These are phyloP conservation scores for Malus hybrid DNA, from an alignment of 331 rosid genomes.

Conservation along the genomic window DNA sequence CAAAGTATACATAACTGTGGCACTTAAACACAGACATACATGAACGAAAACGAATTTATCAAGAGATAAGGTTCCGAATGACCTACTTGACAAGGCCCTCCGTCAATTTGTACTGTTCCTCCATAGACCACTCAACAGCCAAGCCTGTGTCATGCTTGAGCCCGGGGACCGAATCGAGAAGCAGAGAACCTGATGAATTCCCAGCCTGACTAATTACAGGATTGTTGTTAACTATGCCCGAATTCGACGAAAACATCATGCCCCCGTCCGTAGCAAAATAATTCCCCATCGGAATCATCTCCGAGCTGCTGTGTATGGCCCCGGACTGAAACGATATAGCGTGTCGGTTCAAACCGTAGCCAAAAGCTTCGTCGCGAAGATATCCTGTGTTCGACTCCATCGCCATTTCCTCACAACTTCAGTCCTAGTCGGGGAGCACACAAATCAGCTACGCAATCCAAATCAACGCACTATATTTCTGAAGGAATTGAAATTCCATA, in stretches of 20 bases:
- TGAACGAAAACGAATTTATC: background rate
- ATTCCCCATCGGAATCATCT: constrained; percentile 72
- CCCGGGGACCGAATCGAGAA: constrained; percentile 51
- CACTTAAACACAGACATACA: background rate
- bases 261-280: constrained; percentile 52
- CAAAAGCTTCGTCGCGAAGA: constrained; percentile 40
- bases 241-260: constrained; percentile 63
- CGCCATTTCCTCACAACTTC: constrained; percentile 37
- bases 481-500: constrained; percentile 1
- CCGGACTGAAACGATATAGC: constrained; percentile 87
- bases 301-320: constrained; percentile 64
- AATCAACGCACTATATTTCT: background rate
- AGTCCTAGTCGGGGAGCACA: constrained; percentile 14
- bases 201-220: constrained; percentile 55
- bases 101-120: constrained; percentile 82
- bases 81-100: constrained; percentile 78
- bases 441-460: constrained; percentile 19
- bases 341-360: constrained; percentile 55
- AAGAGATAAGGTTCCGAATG: constrained; percentile 2
- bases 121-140: constrained; percentile 96
- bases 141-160: constrained; percentile 85
- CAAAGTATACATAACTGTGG: background rate
- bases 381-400: constrained; percentile 81
- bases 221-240: constrained; percentile 32
- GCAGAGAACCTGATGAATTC: constrained; percentile 24